phyloP scores from a whole-genome alignment of 495 filamentous ascomycete genomes.

The Ramalina intermedia region DNA sequence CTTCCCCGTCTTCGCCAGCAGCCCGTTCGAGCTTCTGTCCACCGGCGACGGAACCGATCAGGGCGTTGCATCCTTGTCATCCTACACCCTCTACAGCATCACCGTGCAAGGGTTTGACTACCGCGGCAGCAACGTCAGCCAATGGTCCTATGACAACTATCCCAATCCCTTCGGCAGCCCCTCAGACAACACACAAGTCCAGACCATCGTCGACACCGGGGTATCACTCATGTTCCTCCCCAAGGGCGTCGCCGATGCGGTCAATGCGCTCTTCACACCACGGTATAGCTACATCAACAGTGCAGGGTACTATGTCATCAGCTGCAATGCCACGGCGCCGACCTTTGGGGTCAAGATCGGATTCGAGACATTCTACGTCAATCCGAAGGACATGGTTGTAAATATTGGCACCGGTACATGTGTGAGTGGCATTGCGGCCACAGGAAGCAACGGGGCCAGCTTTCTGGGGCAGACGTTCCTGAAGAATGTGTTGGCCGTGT shows the following conservation, averaged over 20 bases:
- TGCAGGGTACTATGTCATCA: slow-evolving; percentile 35
- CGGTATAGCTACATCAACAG: slow-evolving; percentile 31
- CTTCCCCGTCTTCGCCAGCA: slow-evolving; percentile 22
- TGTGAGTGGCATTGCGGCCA: slow-evolving; percentile 29
- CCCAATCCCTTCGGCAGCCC: slow-evolving; percentile 13
- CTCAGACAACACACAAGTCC: slow-evolving; percentile 15
- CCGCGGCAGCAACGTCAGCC: slow-evolving; percentile 6
- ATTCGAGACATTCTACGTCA: slow-evolving; percentile 35
- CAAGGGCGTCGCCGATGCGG: slow-evolving; percentile 27
- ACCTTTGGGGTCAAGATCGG: slow-evolving; percentile 36
- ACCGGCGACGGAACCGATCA: neutral
- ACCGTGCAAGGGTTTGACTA: slow-evolving; percentile 24
- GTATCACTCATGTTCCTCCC: slow-evolving; percentile 30
- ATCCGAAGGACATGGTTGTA: slow-evolving; percentile 40
- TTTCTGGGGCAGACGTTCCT: slow-evolving; percentile 50
- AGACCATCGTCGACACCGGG: slow-evolving; percentile 28
- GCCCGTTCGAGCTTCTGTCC: slow-evolving; percentile 23
- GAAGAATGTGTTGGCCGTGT: slow-evolving; percentile 42
- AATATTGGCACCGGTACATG: slow-evolving; percentile 25
- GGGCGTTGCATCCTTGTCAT: neutral
- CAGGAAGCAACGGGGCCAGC: slow-evolving; percentile 27
- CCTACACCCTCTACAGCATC: slow-evolving; percentile 31
- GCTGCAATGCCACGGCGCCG: slow-evolving; percentile 41
- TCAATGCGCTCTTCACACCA: slow-evolving; percentile 40
- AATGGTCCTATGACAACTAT: slow-evolving; percentile 5